phyloP scores from a whole-genome alignment of 768 basidiomycete genomes.

The Sporobolomyces phaffii region DNA sequence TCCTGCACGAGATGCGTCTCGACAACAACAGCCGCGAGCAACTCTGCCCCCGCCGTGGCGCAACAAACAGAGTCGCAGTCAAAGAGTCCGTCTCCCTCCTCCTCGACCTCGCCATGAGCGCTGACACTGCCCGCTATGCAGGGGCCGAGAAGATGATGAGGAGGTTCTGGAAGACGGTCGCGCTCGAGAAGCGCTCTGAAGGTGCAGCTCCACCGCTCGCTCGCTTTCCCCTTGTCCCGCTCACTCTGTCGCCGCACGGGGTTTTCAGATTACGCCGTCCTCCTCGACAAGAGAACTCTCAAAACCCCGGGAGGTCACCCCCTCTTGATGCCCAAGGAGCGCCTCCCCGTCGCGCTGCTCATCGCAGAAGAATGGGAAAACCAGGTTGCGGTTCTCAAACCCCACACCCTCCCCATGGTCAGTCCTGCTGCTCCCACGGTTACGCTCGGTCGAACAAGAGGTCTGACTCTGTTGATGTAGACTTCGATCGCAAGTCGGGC shows the following conservation, averaged over 20 bases:
- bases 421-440: slow-evolving; percentile 24
- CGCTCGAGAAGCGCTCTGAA: slow-evolving; percentile 55
- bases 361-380: slow-evolving; percentile 97
- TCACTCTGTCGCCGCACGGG: neutral
- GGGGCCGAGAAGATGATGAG: slow-evolving; percentile 80
- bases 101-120: neutral
- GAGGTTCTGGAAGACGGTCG: slow-evolving; percentile 92
- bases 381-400: slow-evolving; percentile 75
- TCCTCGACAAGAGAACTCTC: slow-evolving; percentile 51
- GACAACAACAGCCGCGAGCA: neutral
- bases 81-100: slow-evolving; percentile 1
- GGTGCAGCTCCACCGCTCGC: slow-evolving; percentile 38
- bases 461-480: slow-evolving; percentile 50
- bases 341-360: slow-evolving; percentile 68
- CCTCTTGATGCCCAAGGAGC: slow-evolving; percentile 64
- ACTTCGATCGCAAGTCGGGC: slow-evolving; percentile 87
- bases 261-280: slow-evolving; percentile 22
- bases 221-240: neutral
- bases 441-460: neutral
- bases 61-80: slow-evolving; percentile 20
- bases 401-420: slow-evolving; percentile 86
- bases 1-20: slow-evolving; percentile 12
- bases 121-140: slow-evolving; percentile 44
- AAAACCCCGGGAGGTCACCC: slow-evolving; percentile 82
- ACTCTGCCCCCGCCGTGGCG: neutral